Base-by-base conservation (phyloP, 495 filamentous ascomycete genomes). In the Parathielavia hyrcaniae region DNA sequence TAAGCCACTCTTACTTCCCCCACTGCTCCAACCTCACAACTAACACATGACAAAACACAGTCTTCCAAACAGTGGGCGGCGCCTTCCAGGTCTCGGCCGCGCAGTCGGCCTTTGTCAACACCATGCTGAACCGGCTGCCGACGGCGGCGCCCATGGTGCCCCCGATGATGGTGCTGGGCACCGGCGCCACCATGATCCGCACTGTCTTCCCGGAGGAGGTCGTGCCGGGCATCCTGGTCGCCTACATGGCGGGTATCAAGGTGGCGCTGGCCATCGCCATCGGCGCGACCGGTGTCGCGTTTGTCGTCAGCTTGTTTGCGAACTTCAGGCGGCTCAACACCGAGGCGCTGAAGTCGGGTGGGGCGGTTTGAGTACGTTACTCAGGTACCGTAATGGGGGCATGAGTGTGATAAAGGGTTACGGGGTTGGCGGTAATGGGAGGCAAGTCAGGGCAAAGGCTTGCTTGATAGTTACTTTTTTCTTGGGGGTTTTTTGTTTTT, bases 161-260 rank as follows among this genome's bases (percentile, higher is more conserved):
- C 8, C 71, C 76, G 0, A 81, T 86, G 35, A 10, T 38, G 13
- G 34, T 65, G 46, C 67, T 77, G 26, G 61, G 66, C 22, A 61
- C 69, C 1, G 70, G 70, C 60, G 79, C 68, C 38, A 76, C 66
- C 7, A 68, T 55, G 69, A 74, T 75, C 57, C 76, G 66, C 46
- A 52, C 38, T 49, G 67, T 73, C 50, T 70, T 78, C 60, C 36
- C 71, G 0, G 47, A 64, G 5, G 69, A 74, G 1, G 52, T 77
- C 38, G 23, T 89, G 4, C 69, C 72, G 0, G 78, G 73, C 4
- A 73, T 87, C 17, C 46, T 87, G 22, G 39, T 63, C 3, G 81
- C 79, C 7, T 88, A 87, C 67, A 83, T 84, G 79, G 63, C 56
- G 1, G 83, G 81, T 8, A 58, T 88, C 52, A 78, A 77, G 62